phyloP scores from a whole-genome alignment of 2,329 filamentous ascomycete species.

The Parafenestella ontariensis region DNA sequence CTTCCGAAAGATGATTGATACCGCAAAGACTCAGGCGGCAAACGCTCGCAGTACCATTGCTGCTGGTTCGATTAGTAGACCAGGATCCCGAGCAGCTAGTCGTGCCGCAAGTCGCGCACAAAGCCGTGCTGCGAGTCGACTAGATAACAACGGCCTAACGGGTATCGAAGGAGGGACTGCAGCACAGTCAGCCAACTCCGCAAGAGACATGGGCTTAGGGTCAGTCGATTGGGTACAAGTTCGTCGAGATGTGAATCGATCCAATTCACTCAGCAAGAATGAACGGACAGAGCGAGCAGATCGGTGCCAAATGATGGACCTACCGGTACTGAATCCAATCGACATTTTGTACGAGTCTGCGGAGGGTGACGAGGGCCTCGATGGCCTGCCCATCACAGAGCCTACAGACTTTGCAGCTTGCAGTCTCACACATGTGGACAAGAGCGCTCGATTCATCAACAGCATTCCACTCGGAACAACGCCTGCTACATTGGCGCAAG shows the following conservation, averaged over 20 bases:
- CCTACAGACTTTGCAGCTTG: conserved; percentile 81
- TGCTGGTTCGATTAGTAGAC: conserved; percentile 58
- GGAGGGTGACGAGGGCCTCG: conserved; percentile 87
- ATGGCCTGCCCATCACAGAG: conserved; percentile 82
- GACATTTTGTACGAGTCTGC: conserved; percentile 85
- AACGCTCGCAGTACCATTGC: conserved; percentile 87
- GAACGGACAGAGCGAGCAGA: conserved; percentile 86
- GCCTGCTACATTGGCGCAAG: conserved; percentile 81
- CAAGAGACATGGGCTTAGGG: conserved; percentile 74
- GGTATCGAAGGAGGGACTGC: conserved; percentile 61
- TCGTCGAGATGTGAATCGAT: conserved; percentile 91
- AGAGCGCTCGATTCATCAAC: conserved; percentile 89
- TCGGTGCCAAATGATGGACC: conserved; percentile 92
- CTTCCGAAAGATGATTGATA: conserved; percentile 94
- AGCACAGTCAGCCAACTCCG: conserved; percentile 48
- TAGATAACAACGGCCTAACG: conserved; percentile 55
- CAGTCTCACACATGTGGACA: conserved; percentile 89
- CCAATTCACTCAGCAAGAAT: conserved; percentile 89
- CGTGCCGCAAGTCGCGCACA: conserved; percentile 50
- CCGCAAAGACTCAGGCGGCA: conserved; percentile 91
- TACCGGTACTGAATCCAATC: conserved; percentile 85
- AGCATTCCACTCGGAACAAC: conserved; percentile 83
- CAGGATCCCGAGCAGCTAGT: conserved; percentile 50
- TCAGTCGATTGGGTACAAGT: conserved; percentile 95
- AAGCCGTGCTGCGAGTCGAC: conserved; percentile 38